A percentile compares a stretch with the other conserved stretches of the same genome.
These are phyloP conservation scores for Neodidymelliopsis sp. DNA, from an alignment of 2,329 filamentous ascomycete genomes.

Conservation along the genomic window DNA sequence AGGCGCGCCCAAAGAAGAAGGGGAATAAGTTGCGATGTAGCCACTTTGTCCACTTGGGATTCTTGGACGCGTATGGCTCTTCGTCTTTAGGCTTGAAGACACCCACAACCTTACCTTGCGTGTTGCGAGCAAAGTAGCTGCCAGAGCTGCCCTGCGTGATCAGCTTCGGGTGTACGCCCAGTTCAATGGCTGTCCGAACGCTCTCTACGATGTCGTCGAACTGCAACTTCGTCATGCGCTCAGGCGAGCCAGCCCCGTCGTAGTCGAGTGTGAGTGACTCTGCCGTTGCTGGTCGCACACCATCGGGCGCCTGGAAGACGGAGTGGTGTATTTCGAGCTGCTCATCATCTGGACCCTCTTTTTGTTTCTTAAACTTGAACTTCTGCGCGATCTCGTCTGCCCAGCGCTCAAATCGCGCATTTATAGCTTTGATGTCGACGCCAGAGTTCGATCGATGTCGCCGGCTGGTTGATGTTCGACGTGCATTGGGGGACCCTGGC, in stretches of 20 bases:
- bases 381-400: slow-evolving; percentile 97
- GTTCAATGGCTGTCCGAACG: slow-evolving; percentile 86
- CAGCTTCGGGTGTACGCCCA: slow-evolving; percentile 91
- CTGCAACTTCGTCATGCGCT: slow-evolving; percentile 76
- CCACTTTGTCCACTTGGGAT: slow-evolving; percentile 99
- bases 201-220: slow-evolving; percentile 91
- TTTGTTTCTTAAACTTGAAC: slow-evolving; percentile 86
- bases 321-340: slow-evolving; percentile 95
- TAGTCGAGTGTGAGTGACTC: slow-evolving; percentile 71
- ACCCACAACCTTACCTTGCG: slow-evolving; percentile 90
- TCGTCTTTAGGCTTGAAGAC: slow-evolving; percentile 99
- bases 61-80: slow-evolving; percentile 94
- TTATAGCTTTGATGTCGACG: slow-evolving; percentile 98
- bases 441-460: slow-evolving; percentile 79
- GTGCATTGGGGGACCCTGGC: slow-evolving; percentile 42
- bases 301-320: slow-evolving; percentile 92
- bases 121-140: slow-evolving; percentile 95
- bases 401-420: slow-evolving; percentile 93
- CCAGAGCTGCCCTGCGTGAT: slow-evolving; percentile 97
- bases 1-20: slow-evolving; percentile 94
- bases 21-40: slow-evolving; percentile 97
- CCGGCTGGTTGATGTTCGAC: slow-evolving; percentile 42
- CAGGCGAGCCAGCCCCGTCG: slow-evolving; percentile 59
- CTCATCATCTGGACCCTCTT: slow-evolving; percentile 77
- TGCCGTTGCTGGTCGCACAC: slow-evolving; percentile 78